These are phyloP conservation scores for Artemisia annua DNA, from an alignment of 129 eudicot species.

Conservation along the genomic window DNA sequence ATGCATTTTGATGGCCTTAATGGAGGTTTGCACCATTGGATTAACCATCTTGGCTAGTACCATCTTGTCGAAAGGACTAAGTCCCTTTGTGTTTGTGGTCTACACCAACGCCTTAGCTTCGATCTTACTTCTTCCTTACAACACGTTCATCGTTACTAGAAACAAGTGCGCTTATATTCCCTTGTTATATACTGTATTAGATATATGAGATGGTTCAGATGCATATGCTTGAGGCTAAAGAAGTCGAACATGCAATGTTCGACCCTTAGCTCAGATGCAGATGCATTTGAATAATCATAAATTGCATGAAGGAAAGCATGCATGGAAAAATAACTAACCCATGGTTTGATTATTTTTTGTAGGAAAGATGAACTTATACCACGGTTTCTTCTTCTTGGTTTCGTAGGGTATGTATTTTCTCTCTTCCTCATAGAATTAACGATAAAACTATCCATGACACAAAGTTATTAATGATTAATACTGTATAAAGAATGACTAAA, in stretches of 20 bases:
- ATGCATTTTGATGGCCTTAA: constrained; percentile 48
- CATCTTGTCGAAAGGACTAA: constrained; percentile 58
- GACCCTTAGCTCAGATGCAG: not conserved
- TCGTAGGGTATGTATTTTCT: constrained; percentile 34
- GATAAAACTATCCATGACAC: too few species aligned
- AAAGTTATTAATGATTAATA: too few species aligned
- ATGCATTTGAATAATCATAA: not conserved
- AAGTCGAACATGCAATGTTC: constrained; percentile 7
- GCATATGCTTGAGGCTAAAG: not conserved
- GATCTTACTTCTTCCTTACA: constrained; percentile 57
- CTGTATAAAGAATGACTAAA: too few species aligned
- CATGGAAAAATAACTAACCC: constrained; percentile 2
- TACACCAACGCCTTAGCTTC: constrained; percentile 69
- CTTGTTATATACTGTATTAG: not conserved
- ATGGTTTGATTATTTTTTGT: constrained; percentile 9
- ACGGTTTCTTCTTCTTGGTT: constrained; percentile 40
- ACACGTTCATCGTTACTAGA: constrained; percentile 36
- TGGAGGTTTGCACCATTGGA: constrained; percentile 64
- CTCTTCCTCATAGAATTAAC: not conserved
- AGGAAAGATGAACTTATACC: constrained; percentile 36
- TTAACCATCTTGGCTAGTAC: constrained; percentile 71
- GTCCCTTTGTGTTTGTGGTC: constrained; percentile 73
- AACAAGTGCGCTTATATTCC: constrained; percentile 26
- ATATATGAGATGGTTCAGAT: not conserved
- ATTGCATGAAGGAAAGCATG: constrained; percentile 1